phyloP scores from a whole-genome alignment of 495 filamentous ascomycete genomes.

The Penicillium bialowiezense region DNA sequence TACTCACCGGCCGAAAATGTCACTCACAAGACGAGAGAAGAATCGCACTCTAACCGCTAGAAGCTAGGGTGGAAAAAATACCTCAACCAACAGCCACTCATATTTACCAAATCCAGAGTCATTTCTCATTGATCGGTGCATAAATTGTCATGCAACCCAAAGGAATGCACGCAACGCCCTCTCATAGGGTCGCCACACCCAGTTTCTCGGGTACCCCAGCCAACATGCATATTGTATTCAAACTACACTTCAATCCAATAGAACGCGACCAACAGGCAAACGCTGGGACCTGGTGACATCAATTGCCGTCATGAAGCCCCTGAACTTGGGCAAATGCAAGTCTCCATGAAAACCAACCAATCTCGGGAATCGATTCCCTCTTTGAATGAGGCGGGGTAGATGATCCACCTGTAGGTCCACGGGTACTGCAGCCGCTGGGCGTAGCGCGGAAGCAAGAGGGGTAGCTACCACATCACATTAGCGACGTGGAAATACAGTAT shows the following conservation, averaged over 20 bases:
- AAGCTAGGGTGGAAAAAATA: neutral
- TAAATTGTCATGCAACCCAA: neutral
- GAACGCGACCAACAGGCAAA: neutral
- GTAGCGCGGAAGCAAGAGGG: conserved; percentile 2
- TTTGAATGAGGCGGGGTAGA: neutral
- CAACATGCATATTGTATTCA: conserved; percentile 4
- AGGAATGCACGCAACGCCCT: neutral
- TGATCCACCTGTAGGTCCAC: conserved; percentile 1
- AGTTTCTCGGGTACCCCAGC: neutral
- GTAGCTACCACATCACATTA: conserved; percentile 8
- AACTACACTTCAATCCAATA: neutral
- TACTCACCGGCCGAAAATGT: too few relatives aligned
- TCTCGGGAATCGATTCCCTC: neutral
- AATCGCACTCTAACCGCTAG: too few relatives aligned
- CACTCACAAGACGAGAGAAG: too few relatives aligned
- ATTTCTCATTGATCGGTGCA: neutral
- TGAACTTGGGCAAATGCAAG: neutral
- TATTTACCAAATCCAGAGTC: neutral
- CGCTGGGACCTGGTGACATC: conserved; percentile 17
- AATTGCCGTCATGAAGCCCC: conserved; percentile 4
- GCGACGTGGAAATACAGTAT: conserved; percentile 6
- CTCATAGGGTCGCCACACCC: conserved; percentile 7
- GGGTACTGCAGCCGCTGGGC: neutral
- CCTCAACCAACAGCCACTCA: neutral
- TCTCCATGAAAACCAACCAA: neutral